Evolutionary conservation across 768 basidiomycete species (phyloP), one percentile per base, ranked within the genome.

Genomic region (Pleurotus sapidus): DNA sequence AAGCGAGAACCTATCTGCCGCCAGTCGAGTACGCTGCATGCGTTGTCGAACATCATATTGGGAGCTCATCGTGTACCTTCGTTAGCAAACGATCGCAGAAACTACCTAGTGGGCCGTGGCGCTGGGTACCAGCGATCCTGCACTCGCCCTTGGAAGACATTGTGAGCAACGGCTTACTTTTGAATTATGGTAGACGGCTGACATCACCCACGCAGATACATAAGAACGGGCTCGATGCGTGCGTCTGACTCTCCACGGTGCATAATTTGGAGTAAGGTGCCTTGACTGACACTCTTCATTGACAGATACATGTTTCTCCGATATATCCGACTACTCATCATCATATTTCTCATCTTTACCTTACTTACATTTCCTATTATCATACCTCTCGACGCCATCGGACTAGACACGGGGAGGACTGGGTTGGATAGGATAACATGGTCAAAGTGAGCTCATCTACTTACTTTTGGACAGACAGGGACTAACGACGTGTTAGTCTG

Each of bases 171-270:
- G 15, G 18, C 6, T 46, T 50, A 8, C 24, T 18, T 37, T 27
- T 14, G 14, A 6, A 15, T 23, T 18, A 18, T 37, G 46, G n/a
- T 20, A 34, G 8, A 4, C 30, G 11, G 47, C 2, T 18, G 53
- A 34, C 43, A 27, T 46, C 30, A 20, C 47, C 24, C 37, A 55
- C 57, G 15, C 53, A 83, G 81, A 84, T 82, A 59, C 65, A 74
- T 15, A 81, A 82, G 67, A 87, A 87, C 69, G 84, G 84, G 0
- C 73, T 86, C 54, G 88, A 90, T 68, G 86, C 88, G 67, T 88
- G 79, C 62, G 75, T 78, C 64, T 72, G 20, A 20, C 20, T 20
- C 20, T 20, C 20, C 20, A 20, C 20, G 20, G 27, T 20, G 20
- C 62, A 71, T 39, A 76, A 9, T 23, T 23, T 47, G 11, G 11